phyloP scores from a whole-genome alignment of 768 basidiomycete species.

The Phaeolepiota aurea region DNA sequence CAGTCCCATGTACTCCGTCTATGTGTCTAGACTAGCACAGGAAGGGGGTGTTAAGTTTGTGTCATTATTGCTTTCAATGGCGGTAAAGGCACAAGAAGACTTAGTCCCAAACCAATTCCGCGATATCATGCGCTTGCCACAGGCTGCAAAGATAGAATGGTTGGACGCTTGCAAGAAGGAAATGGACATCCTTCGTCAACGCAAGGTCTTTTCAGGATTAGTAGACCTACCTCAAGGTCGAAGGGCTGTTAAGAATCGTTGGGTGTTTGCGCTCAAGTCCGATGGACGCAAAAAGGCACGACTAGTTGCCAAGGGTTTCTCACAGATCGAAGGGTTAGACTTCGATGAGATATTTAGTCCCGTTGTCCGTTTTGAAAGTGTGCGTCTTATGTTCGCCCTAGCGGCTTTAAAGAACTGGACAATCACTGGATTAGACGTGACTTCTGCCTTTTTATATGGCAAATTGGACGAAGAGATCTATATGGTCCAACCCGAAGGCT shows the following conservation, averaged over 20 bases:
- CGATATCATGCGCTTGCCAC: neutral
- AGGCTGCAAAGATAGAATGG: neutral
- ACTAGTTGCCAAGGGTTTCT: constrained; percentile 1
- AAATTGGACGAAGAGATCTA: neutral
- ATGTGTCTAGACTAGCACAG: neutral
- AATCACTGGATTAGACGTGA: neutral
- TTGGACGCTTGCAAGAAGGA: neutral
- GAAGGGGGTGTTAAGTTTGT: neutral
- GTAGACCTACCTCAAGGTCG: neutral
- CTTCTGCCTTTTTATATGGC: neutral
- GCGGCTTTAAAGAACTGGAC: neutral
- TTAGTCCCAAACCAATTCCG: neutral
- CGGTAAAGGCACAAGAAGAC: neutral
- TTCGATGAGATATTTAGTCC: neutral
- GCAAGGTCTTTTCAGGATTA: neutral
- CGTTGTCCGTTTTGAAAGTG: neutral
- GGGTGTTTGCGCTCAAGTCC: neutral
- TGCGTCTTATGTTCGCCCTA: neutral
- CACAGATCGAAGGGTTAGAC: constrained; percentile 1
- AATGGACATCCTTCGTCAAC: neutral
- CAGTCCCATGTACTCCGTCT: neutral
- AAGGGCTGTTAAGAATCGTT: neutral
- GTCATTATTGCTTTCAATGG: neutral
- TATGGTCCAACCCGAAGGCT: constrained; percentile 1
- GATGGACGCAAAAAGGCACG: constrained; percentile 1